These are phyloP conservation scores for Elsinoe batatas DNA, from an alignment of 2,329 filamentous ascomycete species.

Conservation along the genomic window DNA sequence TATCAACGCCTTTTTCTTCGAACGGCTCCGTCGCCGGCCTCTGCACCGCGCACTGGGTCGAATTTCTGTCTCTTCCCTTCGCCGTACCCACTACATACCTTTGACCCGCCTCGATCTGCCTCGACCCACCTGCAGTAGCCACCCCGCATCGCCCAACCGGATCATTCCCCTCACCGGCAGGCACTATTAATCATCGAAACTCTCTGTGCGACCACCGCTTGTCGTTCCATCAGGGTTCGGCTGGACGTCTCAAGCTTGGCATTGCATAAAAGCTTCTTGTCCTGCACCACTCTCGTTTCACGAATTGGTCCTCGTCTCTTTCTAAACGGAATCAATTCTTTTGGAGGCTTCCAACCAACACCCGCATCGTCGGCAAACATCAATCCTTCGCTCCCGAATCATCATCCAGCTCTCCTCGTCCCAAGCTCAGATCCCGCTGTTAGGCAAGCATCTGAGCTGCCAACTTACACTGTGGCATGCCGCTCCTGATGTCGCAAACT, in stretches of 20 bases:
- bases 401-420: not conserved
- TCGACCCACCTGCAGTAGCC: not conserved
- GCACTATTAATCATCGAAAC: not conserved
- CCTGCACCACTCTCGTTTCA: not conserved
- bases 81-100: not conserved
- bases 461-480: conserved; percentile 14
- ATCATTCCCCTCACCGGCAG: not conserved
- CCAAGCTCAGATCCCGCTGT: not conserved
- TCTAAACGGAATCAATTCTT: no score
- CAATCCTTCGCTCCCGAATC: no score
- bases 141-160: conserved; percentile 3
- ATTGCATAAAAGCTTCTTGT: conserved; percentile 13
- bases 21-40: not conserved
- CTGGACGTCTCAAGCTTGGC: conserved; percentile 2
- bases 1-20: conserved; percentile 11
- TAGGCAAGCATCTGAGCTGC: conserved; percentile 4
- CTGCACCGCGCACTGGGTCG: not conserved
- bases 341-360: no score
- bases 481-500: conserved; percentile 21
- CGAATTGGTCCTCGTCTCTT: no score
- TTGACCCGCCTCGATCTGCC: not conserved
- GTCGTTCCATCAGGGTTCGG: not conserved
- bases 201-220: conserved; percentile 6
- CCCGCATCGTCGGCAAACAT: not conserved
- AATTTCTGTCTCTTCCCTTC: not conserved